phyloP scores from a whole-genome alignment of 208 protist species.

The Leishmania braziliensis region DNA sequence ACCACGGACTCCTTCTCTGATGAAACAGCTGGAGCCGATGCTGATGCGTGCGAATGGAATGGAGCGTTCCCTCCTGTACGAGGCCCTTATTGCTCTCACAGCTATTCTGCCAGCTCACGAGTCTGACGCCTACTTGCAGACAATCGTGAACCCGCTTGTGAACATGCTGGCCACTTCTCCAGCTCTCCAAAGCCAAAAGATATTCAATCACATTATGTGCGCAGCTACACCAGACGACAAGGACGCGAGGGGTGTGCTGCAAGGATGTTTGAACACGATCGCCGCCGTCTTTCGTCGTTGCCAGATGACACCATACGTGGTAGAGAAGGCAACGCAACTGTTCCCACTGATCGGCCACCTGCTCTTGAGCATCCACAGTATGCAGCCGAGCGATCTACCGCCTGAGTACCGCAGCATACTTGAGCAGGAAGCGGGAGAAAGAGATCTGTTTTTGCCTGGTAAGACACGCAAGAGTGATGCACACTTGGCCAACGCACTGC shows the following conservation, averaged over 20 bases:
- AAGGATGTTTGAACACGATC: slow-evolving; percentile 50
- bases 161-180: slow-evolving; percentile 38
- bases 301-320: slow-evolving; percentile 54
- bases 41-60: slow-evolving; percentile 36
- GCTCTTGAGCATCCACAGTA: slow-evolving; percentile 52
- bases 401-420: slow-evolving; percentile 42
- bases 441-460: slow-evolving; percentile 55
- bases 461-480: slow-evolving; percentile 38
- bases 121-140: slow-evolving; percentile 50
- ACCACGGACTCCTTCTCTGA: slow-evolving; percentile 22
- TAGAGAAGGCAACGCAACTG: slow-evolving; percentile 46
- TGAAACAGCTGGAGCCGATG: slow-evolving; percentile 51
- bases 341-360: slow-evolving; percentile 41
- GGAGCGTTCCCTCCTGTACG: slow-evolving; percentile 70
- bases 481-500: slow-evolving; percentile 12
- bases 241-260: slow-evolving; percentile 41
- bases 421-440: slow-evolving; percentile 37
- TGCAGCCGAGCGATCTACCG: slow-evolving; percentile 49
- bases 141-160: slow-evolving; percentile 63
- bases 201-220: slow-evolving; percentile 68
- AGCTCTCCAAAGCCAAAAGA: slow-evolving; percentile 32
- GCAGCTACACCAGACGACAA: slow-evolving; percentile 17
- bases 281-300: slow-evolving; percentile 69
- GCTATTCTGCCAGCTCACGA: slow-evolving; percentile 41
- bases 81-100: slow-evolving; percentile 65